Base-by-base conservation (phyloP, 345 rosid species). In the Linum trigynum region DNA sequence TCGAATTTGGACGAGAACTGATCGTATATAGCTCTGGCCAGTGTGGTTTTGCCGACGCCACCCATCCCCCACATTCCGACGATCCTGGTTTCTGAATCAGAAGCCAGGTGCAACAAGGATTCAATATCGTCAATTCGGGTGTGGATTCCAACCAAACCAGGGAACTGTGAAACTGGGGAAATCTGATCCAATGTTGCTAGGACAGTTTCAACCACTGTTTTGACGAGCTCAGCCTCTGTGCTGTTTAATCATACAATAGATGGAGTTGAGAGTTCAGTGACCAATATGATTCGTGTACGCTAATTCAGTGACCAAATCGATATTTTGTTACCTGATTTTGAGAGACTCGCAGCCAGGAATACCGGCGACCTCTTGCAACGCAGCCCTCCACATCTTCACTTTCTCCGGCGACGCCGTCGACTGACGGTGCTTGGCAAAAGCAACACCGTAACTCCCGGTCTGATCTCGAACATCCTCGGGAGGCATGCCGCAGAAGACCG, bases 61-160 rank as follows among this genome's bases (percentile, higher is more conserved):
- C 60, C 60, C 60, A 57, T 57, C 17, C 60, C 60, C 60, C 60
- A 57, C 35, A 57, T 57, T 57, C 60, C 60, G 2, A 57, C 2
- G 17, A 57, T 17, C 37, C 35, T 23, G 60, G 38, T 36, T 17
- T 57, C 17, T 10, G 60, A 14, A 8, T 32, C 37, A 9, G 12
- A 45, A 2, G n/a, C 60, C 35, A n/a, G 7, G 10, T 57, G 60
- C 17, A 57, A 57, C 37, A 57, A 57, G 38, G 60, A 57, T 57
- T 17, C 35, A 2, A 57, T 57, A 23, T 57, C 37, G 7, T 57
- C 60, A 3, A 57, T 36, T 23, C 38, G 60, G 37, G 38, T 17
- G 9, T 57, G 37, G 9, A 57, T 17, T 57, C 60, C 60, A 17
- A 57, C 60, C 60, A 57, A 57, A 3, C 51, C 51, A 45, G 51